phyloP scores from a whole-genome alignment of 768 basidiomycete genomes.

The Boletus barrowsii region DNA sequence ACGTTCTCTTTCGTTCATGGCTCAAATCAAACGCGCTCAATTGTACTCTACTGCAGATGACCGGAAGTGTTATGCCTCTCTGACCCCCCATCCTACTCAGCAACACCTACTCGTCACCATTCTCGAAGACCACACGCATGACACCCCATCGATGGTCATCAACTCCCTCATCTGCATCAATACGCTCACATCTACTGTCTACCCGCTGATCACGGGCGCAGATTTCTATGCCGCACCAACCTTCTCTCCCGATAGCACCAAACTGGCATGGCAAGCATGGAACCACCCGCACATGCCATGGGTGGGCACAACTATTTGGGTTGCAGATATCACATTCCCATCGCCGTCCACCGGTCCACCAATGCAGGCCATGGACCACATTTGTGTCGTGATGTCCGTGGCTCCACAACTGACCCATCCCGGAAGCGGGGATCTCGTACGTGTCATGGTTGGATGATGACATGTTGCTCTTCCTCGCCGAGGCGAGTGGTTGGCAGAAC shows the following conservation, averaged over 20 bases:
- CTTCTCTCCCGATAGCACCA: constrained; percentile 1
- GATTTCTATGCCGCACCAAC: constrained; percentile 1
- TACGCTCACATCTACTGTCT: neutral
- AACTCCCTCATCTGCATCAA: constrained; percentile 1
- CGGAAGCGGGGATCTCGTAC: neutral
- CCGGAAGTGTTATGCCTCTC: neutral
- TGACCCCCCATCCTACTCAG: neutral
- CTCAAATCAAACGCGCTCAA: neutral
- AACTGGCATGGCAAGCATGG: constrained; percentile 2
- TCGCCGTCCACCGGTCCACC: neutral
- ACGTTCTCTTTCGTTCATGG: neutral
- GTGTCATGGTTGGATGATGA: constrained; percentile 1
- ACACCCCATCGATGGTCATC: neutral
- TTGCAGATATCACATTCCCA: neutral
- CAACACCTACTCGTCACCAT: neutral
- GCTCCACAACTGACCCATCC: neutral
- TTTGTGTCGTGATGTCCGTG: neutral
- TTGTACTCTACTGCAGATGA: neutral
- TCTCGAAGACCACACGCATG: neutral
- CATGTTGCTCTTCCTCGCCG: neutral
- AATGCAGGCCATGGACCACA: neutral
- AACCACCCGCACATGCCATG: constrained; percentile 4
- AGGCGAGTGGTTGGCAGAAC: constrained; percentile 4
- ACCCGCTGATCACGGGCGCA: neutral
- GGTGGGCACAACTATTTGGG: neutral